phyloP scores from a whole-genome alignment of 805 yeast species.

The Grigorovia yakushimaensis region DNA sequence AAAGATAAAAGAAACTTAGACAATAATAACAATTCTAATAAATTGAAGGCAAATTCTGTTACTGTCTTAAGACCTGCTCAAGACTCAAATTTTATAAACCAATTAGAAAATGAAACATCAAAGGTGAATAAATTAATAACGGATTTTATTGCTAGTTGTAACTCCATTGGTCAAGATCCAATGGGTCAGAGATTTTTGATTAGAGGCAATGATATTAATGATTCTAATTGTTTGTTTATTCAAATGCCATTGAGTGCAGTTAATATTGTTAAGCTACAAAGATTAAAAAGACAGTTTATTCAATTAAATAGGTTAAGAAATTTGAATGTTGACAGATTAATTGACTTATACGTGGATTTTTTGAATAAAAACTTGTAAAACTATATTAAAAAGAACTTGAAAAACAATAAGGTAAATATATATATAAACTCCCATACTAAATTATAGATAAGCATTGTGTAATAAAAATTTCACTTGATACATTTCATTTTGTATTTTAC shows the following conservation, averaged over 20 bases:
- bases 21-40: constrained; percentile 36
- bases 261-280: constrained; percentile 68
- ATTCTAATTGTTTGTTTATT: constrained; percentile 34
- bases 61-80: constrained; percentile 75
- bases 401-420: too few relatives aligned
- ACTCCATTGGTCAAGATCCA: constrained; percentile 27
- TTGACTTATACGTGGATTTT: constrained; percentile 68
- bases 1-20: background rate
- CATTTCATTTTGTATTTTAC: too few relatives aligned
- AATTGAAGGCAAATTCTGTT: constrained; percentile 69
- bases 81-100: constrained; percentile 64
- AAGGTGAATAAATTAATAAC: constrained; percentile 48
- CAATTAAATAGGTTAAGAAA: constrained; percentile 70
- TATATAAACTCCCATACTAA: too few relatives aligned
- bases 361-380: constrained; percentile 49
- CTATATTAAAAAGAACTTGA: background rate
- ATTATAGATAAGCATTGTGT: too few relatives aligned
- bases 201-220: constrained; percentile 31
- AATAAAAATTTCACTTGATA: too few relatives aligned
- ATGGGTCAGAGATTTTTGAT: constrained; percentile 37
- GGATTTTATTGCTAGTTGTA: constrained; percentile 32
- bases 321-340: constrained; percentile 59
- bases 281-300: constrained; percentile 78
- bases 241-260: constrained; percentile 48
- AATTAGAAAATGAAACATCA: constrained; percentile 64